Evolutionary conservation across 257 asterid genomes (phyloP).

Genomic region (Nicotiana paniculata): DNA sequence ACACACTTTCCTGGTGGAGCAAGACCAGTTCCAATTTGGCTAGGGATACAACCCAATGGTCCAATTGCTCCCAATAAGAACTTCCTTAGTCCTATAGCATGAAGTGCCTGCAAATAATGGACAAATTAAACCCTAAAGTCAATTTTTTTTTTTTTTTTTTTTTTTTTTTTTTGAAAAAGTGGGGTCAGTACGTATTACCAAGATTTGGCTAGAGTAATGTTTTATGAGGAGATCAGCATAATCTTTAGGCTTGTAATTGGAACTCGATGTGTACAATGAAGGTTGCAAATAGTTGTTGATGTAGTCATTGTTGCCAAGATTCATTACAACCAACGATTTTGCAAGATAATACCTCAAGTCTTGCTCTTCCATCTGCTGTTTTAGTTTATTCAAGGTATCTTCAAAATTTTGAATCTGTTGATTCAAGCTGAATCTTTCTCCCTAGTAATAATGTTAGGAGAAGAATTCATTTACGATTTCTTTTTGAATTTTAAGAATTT

Average conservation of each 20-base stretch:
- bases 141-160: too few relatives aligned
- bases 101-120: conserved; percentile 35
- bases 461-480: background rate
- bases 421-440: conserved; percentile 56
- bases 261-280: conserved; percentile 41
- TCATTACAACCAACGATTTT: conserved; percentile 41
- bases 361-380: conserved; percentile 27
- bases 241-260: conserved; percentile 37
- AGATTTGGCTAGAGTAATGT: conserved; percentile 40
- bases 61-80: conserved; percentile 60
- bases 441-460: conserved; percentile 21
- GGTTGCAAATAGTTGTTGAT: conserved; percentile 60
- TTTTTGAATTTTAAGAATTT: too few relatives aligned
- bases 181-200: conserved; percentile 23
- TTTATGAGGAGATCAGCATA: conserved; percentile 57
- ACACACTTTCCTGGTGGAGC: conserved; percentile 51
- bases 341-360: conserved; percentile 35
- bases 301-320: conserved; percentile 70
- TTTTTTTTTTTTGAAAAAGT: too few relatives aligned
- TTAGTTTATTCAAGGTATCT: conserved; percentile 33
- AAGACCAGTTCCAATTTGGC: conserved; percentile 40
- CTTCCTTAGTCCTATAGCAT: conserved; percentile 46
- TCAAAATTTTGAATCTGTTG: conserved; percentile 45
- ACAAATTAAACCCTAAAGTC: too few relatives aligned
- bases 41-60: conserved; percentile 83